Evolutionary conservation across 2,329 filamentous ascomycete genomes (phyloP).

Genomic region (Aspergillus thermomutatus): DNA sequence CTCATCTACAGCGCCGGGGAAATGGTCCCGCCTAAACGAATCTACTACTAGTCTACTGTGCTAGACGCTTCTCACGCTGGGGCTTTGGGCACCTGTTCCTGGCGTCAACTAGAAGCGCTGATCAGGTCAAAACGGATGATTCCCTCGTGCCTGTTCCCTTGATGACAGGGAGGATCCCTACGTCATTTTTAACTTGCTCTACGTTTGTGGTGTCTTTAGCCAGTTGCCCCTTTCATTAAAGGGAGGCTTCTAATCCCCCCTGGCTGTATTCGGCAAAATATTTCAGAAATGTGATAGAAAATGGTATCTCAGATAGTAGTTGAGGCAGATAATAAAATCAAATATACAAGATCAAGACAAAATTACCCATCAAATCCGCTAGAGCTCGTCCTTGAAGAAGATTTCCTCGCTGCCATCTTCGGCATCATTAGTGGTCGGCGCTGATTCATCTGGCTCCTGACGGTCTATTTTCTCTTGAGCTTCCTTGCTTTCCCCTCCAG

Average conservation of each 20-base stretch:
- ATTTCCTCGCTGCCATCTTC: slow-evolving; percentile 37
- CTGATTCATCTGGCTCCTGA: slow-evolving; percentile 2
- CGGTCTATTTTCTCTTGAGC: slow-evolving; percentile 6
- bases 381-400: slow-evolving; percentile 39
- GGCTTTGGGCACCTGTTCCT: neutral
- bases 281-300: neutral
- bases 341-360: neutral
- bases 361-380: slow-evolving; percentile 1
- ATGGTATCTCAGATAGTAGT: neutral
- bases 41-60: neutral
- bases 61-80: neutral
- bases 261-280: neutral
- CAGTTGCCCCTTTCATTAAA: neutral
- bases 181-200: neutral
- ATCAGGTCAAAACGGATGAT: neutral
- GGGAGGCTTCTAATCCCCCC: neutral
- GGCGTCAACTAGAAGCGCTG: neutral
- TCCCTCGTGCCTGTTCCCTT: neutral
- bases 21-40: neutral
- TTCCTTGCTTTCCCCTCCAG: slow-evolving; percentile 12
- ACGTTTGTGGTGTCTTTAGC: neutral
- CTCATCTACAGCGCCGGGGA: neutral
- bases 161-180: neutral
- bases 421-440: slow-evolving; percentile 6
- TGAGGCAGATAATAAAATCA: neutral